Conservation (phyloP, 306 rosid species). For the Acacia confusa region DNA sequence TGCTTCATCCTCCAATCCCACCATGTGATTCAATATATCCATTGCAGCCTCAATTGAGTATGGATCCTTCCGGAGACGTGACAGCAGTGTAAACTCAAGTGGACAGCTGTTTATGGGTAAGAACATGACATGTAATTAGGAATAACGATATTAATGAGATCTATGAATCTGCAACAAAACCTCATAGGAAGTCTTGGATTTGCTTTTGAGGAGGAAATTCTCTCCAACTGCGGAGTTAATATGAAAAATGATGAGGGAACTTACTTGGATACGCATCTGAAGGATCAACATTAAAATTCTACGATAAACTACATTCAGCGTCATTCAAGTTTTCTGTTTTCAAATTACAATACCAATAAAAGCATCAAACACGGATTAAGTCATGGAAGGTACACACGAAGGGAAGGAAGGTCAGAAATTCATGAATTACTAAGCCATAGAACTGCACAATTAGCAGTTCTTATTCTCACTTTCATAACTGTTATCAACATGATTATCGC, state of each 20-base stretch:
- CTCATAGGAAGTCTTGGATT: background rate
- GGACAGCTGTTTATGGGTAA: background rate
- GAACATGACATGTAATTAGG: background rate
- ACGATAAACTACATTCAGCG: background rate
- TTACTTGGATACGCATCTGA: background rate
- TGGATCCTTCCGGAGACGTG: too few species aligned
- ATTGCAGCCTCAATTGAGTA: too few species aligned
- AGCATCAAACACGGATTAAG: too few species aligned
- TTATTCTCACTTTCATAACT: too few species aligned
- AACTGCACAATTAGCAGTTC: too few species aligned
- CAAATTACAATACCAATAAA: constrained; percentile 7
- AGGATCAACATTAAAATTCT: background rate
- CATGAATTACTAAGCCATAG: too few species aligned
- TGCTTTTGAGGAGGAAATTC: background rate
- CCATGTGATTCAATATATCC: too few species aligned
- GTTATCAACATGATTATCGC: background rate
- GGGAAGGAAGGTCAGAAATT: background rate
- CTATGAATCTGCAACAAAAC: background rate
- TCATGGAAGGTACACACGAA: background rate
- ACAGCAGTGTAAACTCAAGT: background rate
- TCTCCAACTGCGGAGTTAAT: background rate
- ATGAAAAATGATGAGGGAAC: background rate
- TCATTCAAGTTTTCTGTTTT: background rate
- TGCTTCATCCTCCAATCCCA: too few species aligned
- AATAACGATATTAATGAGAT: too few species aligned